phyloP scores from a whole-genome alignment of 208 protist genomes.

The Wallacemonas sp. region DNA sequence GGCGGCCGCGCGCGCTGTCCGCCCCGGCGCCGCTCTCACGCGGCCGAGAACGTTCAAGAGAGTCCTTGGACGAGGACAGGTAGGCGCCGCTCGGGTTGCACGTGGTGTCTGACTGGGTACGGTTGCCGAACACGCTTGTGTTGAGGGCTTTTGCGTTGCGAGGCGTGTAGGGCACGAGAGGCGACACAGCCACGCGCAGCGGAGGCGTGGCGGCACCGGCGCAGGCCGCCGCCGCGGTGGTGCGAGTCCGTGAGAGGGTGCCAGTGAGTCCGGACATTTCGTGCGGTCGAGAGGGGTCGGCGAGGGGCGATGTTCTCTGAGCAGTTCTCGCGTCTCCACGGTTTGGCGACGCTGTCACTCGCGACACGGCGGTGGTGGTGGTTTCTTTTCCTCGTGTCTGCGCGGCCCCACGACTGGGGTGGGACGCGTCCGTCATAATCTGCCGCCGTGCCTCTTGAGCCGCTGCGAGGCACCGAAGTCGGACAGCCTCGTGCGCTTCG shows the following conservation, averaged over 20 bases:
- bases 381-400: background rate
- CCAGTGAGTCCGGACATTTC: background rate
- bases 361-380: background rate
- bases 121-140: constrained; percentile 55
- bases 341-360: too few species aligned
- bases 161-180: constrained; percentile 40
- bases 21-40: background rate
- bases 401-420: background rate
- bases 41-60: background rate
- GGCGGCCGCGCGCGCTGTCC: background rate
- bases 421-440: constrained; percentile 19
- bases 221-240: too few species aligned
- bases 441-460: constrained; percentile 38
- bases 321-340: too few species aligned
- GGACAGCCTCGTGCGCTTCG: constrained; percentile 40
- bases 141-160: constrained; percentile 48
- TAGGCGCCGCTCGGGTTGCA: constrained; percentile 43
- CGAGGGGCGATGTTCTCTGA: too few species aligned
- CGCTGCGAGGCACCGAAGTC: constrained; percentile 24
- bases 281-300: background rate
- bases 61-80: constrained; percentile 17
- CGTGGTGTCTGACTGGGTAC: constrained; percentile 21
- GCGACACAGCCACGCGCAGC: background rate
- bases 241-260: background rate
- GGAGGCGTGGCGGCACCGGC: background rate